Conservation (phyloP, 192 early-diverging fungal species). For the Coemansia sp. region DNA sequence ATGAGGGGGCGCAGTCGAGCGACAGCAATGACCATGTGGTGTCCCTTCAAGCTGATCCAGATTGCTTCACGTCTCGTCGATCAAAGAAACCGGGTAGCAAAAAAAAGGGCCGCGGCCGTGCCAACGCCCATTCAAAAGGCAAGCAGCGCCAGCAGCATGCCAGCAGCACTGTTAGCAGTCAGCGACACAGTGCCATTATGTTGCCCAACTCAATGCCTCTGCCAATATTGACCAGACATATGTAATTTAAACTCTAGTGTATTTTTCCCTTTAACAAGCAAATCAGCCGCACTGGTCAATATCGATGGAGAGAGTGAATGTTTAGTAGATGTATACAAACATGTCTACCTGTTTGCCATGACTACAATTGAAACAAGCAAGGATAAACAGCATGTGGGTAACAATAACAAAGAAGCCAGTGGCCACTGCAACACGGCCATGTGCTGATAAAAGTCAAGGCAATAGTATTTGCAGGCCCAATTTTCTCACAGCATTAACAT, state of each 20-base stretch:
- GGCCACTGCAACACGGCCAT: no score
- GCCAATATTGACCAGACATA: constrained; percentile 28
- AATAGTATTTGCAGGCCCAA: no score
- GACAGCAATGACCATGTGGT: neutral
- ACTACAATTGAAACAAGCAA: no score
- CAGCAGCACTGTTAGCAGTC: neutral
- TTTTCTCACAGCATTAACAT: no score
- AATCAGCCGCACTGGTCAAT: constrained; percentile 3
- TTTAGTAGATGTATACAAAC: no score
- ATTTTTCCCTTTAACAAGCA: constrained; percentile 8
- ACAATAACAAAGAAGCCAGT: no score
- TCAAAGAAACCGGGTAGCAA: constrained; percentile 25
- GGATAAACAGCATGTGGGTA: no score
- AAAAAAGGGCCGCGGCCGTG: constrained; percentile 17
- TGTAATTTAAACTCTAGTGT: constrained; percentile 43
- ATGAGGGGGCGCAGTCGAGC: neutral
- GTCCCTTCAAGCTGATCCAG: neutral
- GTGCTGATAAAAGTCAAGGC: no score
- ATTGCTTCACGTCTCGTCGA: constrained; percentile 1
- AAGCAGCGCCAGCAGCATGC: constrained; percentile 11
- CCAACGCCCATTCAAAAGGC: constrained; percentile 6
- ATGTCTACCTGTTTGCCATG: no score
- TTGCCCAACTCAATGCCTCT: constrained; percentile 27
- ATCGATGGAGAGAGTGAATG: neutral
- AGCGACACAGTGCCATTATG: neutral